Base-by-base conservation (phyloP, 768 basidiomycete genomes). In the Suillus sp. region DNA sequence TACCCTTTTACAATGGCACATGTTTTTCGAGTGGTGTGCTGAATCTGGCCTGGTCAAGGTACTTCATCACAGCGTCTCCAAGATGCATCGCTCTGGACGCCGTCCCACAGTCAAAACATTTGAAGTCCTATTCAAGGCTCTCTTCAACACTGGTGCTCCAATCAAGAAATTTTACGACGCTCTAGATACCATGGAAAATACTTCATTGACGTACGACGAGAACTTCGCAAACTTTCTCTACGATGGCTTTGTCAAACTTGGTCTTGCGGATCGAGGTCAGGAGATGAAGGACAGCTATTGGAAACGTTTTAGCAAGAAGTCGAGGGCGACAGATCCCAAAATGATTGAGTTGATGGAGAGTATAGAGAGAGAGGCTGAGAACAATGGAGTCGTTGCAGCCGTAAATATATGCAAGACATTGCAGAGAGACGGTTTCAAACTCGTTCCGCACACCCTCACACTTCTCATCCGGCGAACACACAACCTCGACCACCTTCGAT, bases 1-100 rank as follows among this genome's bases (percentile, higher is more conserved):
- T 0, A 80, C 81, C 27, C 72, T 81, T 42, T 76, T 81, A 25
- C 86, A 87, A 62, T 86, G 86, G 77, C 83, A 88, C 65, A 64
- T 79, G 11, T 80, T 87, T 65, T 74, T 90, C 40, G 76, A 82
- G 42, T 72, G 71, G 20, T 81, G 79, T 62, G 70, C 66, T 45
- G 67, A 69, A 61, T 63, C 61, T 25, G 76, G 72, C 16, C 71
- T 74, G 59, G 64, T 68, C 51, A 69, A 60, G 35, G 51, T 72
- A 13, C 64, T 75, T 43, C 73, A 70, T 27, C 69, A 69, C 25
- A 70, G 65, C 70, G 81, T 65, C 70, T 77, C 64, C 67, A 74
- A 65, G 63, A 80, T 80, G 79, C 74, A 69, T 45, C 69, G 73
- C 35, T 69, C 78, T 35, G 80, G 82, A 47, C 74, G 78, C 58